phyloP scores from a whole-genome alignment of 208 protist genomes.

The Willaertia magna region DNA sequence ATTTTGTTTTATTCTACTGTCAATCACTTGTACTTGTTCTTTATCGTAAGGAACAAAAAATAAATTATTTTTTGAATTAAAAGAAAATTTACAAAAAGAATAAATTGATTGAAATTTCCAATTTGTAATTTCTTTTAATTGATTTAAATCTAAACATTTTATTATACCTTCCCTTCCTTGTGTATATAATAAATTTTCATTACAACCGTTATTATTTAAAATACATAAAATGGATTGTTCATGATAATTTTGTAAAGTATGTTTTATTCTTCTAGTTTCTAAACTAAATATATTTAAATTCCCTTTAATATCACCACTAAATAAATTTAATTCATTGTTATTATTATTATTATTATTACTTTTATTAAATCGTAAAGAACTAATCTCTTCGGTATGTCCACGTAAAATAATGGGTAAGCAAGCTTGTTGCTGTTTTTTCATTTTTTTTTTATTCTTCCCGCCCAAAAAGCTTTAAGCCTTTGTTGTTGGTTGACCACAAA shows the following conservation, averaged over 20 bases:
- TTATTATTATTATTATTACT: not conserved
- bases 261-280: not conserved
- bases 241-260: not conserved
- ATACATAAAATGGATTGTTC: not conserved
- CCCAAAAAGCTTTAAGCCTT: too few species aligned
- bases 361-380: not conserved
- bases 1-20: not conserved
- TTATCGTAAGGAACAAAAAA: not conserved
- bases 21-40: not conserved
- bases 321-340: not conserved
- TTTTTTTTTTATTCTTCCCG: too few species aligned
- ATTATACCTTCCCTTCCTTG: not conserved
- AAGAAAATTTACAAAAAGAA: not conserved
- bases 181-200: not conserved
- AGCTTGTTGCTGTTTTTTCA: not conserved
- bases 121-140: not conserved
- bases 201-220: not conserved
- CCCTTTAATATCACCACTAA: not conserved
- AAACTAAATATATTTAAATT: not conserved
- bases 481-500: too few species aligned
- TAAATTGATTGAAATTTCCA: not conserved
- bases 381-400: not conserved
- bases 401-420: not conserved
- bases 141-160: not conserved
- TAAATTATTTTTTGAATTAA: not conserved